phyloP scores from a whole-genome alignment of 371 early-diverging fungal genomes.

The Umbelopsis sp. region DNA sequence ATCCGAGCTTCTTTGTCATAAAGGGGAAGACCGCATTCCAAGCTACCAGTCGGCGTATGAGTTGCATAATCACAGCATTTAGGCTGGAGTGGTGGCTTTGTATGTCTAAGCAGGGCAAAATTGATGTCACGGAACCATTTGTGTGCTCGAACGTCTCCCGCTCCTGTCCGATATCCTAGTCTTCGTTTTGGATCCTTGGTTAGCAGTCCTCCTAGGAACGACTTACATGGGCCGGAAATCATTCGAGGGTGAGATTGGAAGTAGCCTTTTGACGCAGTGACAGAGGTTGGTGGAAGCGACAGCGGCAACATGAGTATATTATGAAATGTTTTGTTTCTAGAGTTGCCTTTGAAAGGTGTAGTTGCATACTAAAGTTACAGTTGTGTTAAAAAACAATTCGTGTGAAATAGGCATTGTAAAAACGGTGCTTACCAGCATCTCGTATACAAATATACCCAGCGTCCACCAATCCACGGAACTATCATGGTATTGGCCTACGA shows the following conservation, averaged over 20 bases:
- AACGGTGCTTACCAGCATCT: slow-evolving; percentile 79
- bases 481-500: slow-evolving; percentile 91
- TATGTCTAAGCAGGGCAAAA: slow-evolving; percentile 72
- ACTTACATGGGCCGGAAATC: background rate
- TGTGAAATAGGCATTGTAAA: background rate
- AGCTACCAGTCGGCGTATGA: background rate
- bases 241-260: background rate
- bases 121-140: slow-evolving; percentile 95
- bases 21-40: background rate
- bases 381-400: background rate
- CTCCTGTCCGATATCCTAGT: slow-evolving; percentile 46
- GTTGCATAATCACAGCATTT: slow-evolving; percentile 1
- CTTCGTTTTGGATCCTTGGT: slow-evolving; percentile 1
- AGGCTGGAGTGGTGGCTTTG: background rate
- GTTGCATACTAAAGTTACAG: slow-evolving; percentile 61
- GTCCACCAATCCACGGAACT: slow-evolving; percentile 99
- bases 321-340: slow-evolving; percentile 81
- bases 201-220: background rate
- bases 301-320: background rate
- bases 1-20: background rate
- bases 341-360: slow-evolving; percentile 91
- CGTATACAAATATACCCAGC: slow-evolving; percentile 95
- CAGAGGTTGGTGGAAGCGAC: background rate
- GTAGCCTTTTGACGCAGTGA: background rate
- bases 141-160: slow-evolving; percentile 90